Conservation (phyloP, 1,139 yeast species). For the Hyphopichia buzzinii region DNA sequence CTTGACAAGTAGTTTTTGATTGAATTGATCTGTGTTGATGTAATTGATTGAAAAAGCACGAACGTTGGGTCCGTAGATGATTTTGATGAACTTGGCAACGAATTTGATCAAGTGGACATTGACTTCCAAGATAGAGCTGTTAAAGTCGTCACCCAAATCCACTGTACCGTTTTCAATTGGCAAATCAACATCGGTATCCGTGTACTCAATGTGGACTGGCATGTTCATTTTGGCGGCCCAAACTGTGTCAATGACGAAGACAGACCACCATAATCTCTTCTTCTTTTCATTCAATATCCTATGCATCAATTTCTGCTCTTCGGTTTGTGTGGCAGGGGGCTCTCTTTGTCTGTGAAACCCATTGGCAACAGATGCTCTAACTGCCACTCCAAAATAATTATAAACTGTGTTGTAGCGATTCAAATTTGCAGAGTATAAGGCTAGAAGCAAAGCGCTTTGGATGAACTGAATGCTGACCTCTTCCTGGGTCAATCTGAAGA, state of each 20-base stretch:
- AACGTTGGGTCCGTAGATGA: conserved; percentile 36
- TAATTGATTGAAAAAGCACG: conserved; percentile 39
- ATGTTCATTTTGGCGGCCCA: conserved; percentile 50
- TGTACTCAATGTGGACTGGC: conserved; percentile 46
- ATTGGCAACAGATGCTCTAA: conserved; percentile 42
- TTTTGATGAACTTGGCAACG: conserved; percentile 32
- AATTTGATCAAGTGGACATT: conserved; percentile 42
- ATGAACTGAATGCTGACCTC: conserved; percentile 37
- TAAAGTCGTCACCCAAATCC: conserved; percentile 29
- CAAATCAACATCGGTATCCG: conserved; percentile 51
- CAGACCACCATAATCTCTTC: conserved; percentile 56
- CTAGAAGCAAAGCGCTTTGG: conserved; percentile 46
- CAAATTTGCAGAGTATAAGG: conserved; percentile 47
- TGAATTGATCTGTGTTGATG: conserved; percentile 41
- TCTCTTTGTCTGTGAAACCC: conserved; percentile 43
- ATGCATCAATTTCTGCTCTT: conserved; percentile 11
- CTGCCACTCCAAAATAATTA: conserved; percentile 49
- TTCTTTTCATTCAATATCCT: conserved; percentile 28
- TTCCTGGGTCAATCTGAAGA: conserved; percentile 42
- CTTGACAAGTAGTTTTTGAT: conserved; percentile 29
- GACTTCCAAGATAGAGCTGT: conserved; percentile 29
- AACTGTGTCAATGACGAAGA: conserved; percentile 47
- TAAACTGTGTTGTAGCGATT: conserved; percentile 50
- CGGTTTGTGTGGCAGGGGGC: conserved; percentile 6
- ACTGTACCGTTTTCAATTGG: conserved; percentile 35